These are phyloP conservation scores for Hansenula sp. DNA, from an alignment of 1,139 yeast species.

Conservation along the genomic window DNA sequence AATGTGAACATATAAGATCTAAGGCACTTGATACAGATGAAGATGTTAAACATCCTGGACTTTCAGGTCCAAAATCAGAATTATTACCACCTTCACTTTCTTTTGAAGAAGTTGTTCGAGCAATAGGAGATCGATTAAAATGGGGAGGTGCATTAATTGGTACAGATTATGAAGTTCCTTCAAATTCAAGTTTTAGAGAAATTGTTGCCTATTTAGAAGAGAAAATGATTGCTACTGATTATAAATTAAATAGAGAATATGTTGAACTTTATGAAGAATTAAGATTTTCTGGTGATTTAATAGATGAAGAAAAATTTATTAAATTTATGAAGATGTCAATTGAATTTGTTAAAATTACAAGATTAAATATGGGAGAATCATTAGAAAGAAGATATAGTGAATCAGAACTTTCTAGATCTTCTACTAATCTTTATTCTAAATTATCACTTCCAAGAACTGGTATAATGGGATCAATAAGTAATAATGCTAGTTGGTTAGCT, in stretches of 20 bases:
- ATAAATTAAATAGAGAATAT: conserved; percentile 32
- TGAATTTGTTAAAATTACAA: conserved; percentile 20
- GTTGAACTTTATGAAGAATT: conserved; percentile 63
- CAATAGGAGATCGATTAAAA: conserved; percentile 49
- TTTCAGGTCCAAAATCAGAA: conserved; percentile 41
- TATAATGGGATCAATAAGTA: not conserved
- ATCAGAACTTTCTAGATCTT: conserved; percentile 7
- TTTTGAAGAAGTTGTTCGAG: conserved; percentile 60
- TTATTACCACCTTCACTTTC: conserved; percentile 52
- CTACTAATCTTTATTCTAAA: conserved; percentile 8
- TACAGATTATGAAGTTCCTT: conserved; percentile 35
- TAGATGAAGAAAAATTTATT: conserved; percentile 56
- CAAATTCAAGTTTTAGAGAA: conserved; percentile 43
- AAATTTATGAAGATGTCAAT: conserved; percentile 48
- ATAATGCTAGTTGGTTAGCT: no score
- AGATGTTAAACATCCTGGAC: conserved; percentile 59
- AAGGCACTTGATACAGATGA: conserved; percentile 46
- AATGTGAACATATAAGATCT: conserved; percentile 44
- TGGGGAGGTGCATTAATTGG: conserved; percentile 37
- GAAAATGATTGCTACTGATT: conserved; percentile 16
- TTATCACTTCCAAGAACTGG: conserved; percentile 4
- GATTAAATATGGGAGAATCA: conserved; percentile 3
- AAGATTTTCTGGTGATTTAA: conserved; percentile 61
- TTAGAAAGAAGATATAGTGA: conserved; percentile 4
- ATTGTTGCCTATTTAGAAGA: conserved; percentile 27